Evolutionary conservation across 169 alveolate species (phyloP).

Genomic region (Plasmodium inui): DNA sequence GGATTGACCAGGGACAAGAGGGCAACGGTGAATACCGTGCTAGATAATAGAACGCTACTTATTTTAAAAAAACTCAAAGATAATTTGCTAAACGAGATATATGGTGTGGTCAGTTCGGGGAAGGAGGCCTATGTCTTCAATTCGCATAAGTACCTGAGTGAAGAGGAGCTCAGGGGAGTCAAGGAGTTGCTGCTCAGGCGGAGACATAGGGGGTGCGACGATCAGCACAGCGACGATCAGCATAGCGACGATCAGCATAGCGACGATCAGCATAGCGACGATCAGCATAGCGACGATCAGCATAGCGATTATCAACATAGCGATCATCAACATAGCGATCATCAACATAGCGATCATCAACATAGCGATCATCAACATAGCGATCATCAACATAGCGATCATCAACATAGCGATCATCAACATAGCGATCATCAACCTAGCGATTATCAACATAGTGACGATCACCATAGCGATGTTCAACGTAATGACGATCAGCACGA

Average conservation of each 20-base stretch:
- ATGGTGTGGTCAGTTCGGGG: conserved; percentile 98
- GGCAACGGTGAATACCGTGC: conserved; percentile 96
- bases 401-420: background rate
- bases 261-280: background rate
- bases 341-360: background rate
- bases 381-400: background rate
- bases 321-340: background rate
- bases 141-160: conserved; percentile 79
- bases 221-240: conserved; percentile 93
- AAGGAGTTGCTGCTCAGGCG: conserved; percentile 15
- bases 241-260: conserved; percentile 30
- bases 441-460: background rate
- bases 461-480: background rate
- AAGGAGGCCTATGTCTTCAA: conserved; percentile 98
- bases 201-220: conserved; percentile 2
- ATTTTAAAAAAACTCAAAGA: conserved; percentile 92
- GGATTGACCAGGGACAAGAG: conserved; percentile 95
- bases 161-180: conserved; percentile 70
- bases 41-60: conserved; percentile 95
- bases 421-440: background rate
- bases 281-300: background rate
- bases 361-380: background rate
- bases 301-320: background rate
- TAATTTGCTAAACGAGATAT: conserved; percentile 91
- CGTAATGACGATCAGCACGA: background rate